Evolutionary conservation across 75 land plant genomes (phyloP).

Genomic region (Selaginella tamariscina): DNA sequence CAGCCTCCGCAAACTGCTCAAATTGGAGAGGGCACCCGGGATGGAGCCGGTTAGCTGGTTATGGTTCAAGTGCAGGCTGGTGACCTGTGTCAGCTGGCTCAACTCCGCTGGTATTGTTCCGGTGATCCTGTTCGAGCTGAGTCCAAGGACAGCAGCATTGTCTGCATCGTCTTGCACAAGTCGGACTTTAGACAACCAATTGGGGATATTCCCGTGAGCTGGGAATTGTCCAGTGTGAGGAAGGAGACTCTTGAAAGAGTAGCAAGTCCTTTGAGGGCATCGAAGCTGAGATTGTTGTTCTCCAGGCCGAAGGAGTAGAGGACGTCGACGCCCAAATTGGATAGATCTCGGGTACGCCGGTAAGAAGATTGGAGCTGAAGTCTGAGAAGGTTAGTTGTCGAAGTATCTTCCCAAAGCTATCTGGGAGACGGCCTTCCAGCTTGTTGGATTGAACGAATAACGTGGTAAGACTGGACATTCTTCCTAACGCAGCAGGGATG

Average conservation of each 20-base stretch:
- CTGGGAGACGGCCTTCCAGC: not conserved
- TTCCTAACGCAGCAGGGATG: not conserved
- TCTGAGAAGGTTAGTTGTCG: not conserved
- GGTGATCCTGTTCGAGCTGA: conserved; percentile 3
- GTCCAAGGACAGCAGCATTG: not conserved
- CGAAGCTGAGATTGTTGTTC: not conserved
- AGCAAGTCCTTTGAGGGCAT: not conserved
- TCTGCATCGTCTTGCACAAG: not conserved
- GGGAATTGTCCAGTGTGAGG: not conserved
- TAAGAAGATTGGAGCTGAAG: not conserved
- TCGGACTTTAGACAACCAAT: not conserved
- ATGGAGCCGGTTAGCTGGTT: not conserved
- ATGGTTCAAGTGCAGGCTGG: not conserved
- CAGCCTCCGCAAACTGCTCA: not conserved
- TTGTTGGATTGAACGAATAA: not conserved
- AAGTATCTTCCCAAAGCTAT: not conserved
- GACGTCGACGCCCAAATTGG: not conserved
- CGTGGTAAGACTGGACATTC: not conserved
- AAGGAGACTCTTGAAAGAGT: not conserved
- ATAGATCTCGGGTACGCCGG: not conserved
- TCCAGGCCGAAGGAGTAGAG: not conserved
- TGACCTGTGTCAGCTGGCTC: not conserved
- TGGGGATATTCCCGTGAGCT: not conserved
- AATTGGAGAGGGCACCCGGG: not conserved
- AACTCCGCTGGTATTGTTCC: not conserved